Evolutionary conservation across 2,329 filamentous ascomycete genomes (phyloP).

Genomic region (Fragosphaeria purpurea): DNA sequence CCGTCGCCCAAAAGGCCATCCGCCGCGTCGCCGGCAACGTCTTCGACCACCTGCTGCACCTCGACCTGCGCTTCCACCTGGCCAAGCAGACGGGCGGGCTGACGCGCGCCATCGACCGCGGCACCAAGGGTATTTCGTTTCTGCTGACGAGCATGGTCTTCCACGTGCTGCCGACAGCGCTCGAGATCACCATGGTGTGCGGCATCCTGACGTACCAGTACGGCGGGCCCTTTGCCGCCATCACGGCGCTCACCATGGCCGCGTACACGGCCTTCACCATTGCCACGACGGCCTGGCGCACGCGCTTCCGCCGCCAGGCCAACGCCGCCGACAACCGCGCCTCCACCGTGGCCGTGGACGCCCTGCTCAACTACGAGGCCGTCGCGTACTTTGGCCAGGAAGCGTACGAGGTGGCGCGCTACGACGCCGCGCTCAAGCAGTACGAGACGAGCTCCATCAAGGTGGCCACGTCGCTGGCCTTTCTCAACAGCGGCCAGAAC

Average conservation of each 20-base stretch:
- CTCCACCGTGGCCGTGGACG: constrained; percentile 91
- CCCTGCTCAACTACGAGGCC: constrained; percentile 95
- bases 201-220: constrained; percentile 96
- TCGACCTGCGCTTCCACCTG: constrained; percentile 91
- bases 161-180: constrained; percentile 82
- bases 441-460: constrained; percentile 97
- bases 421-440: constrained; percentile 73
- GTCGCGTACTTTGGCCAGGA: constrained; percentile 99
- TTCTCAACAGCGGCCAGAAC: constrained; percentile 92
- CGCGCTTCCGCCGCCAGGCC: constrained; percentile 87
- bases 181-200: constrained; percentile 93
- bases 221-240: constrained; percentile 79
- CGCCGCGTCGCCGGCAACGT: constrained; percentile 83
- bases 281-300: constrained; percentile 90
- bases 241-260: constrained; percentile 84
- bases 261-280: constrained; percentile 97
- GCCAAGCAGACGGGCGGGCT: constrained; percentile 89
- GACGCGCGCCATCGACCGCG: constrained; percentile 87
- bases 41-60: constrained; percentile 75
- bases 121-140: constrained; percentile 98
- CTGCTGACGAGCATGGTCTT: constrained; percentile 97
- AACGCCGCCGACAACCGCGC: constrained; percentile 95
- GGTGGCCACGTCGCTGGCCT: constrained; percentile 83
- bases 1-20: constrained; percentile 94
- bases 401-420: constrained; percentile 81